Base-by-base conservation (phyloP, 1,284 basidiomycete genomes). In the Trichosporon asahii region DNA sequence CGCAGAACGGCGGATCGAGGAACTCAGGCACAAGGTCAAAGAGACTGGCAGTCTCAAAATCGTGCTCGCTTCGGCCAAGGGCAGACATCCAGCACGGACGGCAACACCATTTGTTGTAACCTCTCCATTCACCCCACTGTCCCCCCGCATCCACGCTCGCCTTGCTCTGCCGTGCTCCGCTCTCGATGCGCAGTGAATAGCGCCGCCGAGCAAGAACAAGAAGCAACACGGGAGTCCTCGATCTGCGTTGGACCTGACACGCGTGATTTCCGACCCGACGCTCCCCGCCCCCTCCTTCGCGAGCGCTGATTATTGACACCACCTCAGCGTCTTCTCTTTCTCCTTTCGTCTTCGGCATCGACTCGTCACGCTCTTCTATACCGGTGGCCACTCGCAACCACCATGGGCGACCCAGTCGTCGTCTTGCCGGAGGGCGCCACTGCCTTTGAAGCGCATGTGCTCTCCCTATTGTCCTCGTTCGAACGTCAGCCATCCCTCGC, bases 401-500 rank as follows among this genome's bases (percentile, higher is more conserved):
- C 69, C 63, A 70, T 70, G 69, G 69, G 64, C 55, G 69, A 70
- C 37, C 33, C 55, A 21, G 44, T 68, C 64, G 64, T 70, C 61
- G 66, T 25, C 64, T 25, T 31, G 37, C 69, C 64, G 1, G 65
- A 70, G 35, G 69, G 69, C 29, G 57, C 73, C 3, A 74, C 74
- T 4, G 74, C 76, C 4, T 82, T 81, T 70, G 76, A 82, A 69
- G 64, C 73, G 1, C 78, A 82, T 63, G 65, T 81, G 55, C 73
- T 81, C 11, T 67, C 71, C n/a, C 76, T 82, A 29, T 70, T 82
- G 9, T 75, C 77, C 1, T 46, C 71, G 0, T 72, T 81, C 25
- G 76, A 77, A 4, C 72, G 78, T 67, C 76, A 78, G 25, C 79
- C 80, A 0, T 79, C 79, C 2, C 78, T 79, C 6, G 76, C 79